Evolutionary conservation across 179 eudicot genomes (phyloP), one percentile per base, ranked within the genome.

Genomic region (Sideroxylon spinosum): DNA sequence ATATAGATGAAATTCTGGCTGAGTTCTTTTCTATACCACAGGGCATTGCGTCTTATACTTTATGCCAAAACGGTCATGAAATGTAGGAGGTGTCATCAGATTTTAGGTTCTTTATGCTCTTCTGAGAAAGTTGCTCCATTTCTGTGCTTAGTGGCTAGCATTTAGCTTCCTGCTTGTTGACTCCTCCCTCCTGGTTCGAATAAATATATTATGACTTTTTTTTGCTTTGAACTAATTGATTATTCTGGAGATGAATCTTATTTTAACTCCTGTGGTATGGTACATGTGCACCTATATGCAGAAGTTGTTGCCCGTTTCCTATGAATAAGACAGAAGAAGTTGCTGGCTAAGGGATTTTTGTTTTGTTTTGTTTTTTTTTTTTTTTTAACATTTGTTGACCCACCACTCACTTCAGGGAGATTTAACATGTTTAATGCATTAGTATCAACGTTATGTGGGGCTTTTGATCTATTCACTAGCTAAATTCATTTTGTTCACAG

Each of bases 261-360:
- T 17, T 32, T 22, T 8, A 4, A 17, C 37, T 68, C 13, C 46
- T 65, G 37, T 65, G 9, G 1, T 7, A 9, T 0, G 3, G n/a
- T 26, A 0, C 7, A 28, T 53, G 2, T 17, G n/a, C 48, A 4
- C 11, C 50, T 71, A 46, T 37, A 71, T 71, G n/a, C 2, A 37
- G 61, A 16, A 52, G 22, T 71, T 37, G 23, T 29, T 57, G 29
- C 74, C 29, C 49, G 32, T 20, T 32, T 49, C 56, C 57, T 22
- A 10, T 28, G 57, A 20, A 70, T 49, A 13, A 37, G 28, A 12
- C 28, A 6, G 16, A 22, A 70, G 10, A 48, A 20, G 57, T 70
- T 70, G 74, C 19, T 70, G 25, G 32, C 74, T 49, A 49, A 49
- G 10, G 57, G 68, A 70, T 70, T 10, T 70, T 22, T 64, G 12